These are phyloP conservation scores for Prunus yedoensis DNA, from an alignment of 331 rosid species.

Conservation along the genomic window DNA sequence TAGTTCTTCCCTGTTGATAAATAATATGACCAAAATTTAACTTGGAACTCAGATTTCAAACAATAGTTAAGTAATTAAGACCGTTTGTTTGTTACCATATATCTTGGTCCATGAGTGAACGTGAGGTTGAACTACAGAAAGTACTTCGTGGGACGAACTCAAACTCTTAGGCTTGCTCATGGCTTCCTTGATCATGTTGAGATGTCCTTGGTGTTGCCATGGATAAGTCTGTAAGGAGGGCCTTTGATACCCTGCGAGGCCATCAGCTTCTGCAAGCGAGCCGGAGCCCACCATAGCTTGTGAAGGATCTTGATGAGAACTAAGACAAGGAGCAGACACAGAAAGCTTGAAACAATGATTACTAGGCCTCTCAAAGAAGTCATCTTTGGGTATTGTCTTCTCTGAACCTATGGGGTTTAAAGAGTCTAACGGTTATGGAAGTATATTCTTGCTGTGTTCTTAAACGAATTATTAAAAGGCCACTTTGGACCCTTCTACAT, in stretches of 20 bases:
- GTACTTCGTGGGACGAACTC: constrained; percentile 20
- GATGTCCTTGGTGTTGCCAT: constrained; percentile 23
- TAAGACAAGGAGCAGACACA: background rate
- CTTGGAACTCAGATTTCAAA: background rate
- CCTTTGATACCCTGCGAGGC: constrained; percentile 33
- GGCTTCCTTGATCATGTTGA: constrained; percentile 22
- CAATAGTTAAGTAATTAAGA: background rate
- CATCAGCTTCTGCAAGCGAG: constrained; percentile 17
- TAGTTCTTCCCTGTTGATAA: constrained; percentile 24
- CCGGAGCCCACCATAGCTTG: constrained; percentile 24
- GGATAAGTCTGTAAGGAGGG: constrained; percentile 30
- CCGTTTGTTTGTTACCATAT: constrained; percentile 19
- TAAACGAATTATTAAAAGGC: no score
- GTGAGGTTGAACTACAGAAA: constrained; percentile 28
- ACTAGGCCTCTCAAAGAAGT: background rate
- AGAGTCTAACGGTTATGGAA: background rate
- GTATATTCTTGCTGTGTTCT: no score
- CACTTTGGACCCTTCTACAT: no score
- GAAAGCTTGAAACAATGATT: background rate
- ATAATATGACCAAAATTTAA: background rate
- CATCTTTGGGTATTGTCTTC: background rate
- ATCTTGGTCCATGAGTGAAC: constrained; percentile 22
- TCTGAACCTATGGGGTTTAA: background rate
- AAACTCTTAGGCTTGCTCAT: constrained; percentile 3
- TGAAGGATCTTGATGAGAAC: background rate